A percentile compares a stretch with the other conserved stretches of the same genome.
Evolutionary conservation across 148 eudicot species (phyloP).

Genomic region (Chenopodium album): DNA sequence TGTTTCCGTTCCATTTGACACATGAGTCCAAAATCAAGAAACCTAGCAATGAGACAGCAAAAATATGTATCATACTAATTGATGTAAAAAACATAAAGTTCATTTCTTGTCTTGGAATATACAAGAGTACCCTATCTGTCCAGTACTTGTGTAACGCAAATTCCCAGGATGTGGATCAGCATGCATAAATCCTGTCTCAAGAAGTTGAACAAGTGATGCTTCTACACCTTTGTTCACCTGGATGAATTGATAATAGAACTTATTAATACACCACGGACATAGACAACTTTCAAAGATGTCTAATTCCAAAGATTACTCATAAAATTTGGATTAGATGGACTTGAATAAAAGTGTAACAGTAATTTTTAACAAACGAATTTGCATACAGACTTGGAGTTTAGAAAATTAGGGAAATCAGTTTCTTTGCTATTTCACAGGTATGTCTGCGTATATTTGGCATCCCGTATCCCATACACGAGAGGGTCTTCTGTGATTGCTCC

Average conservation of each 20-base stretch:
- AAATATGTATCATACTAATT: constrained; percentile 2
- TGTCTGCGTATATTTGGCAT: background rate
- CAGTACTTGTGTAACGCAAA: constrained; percentile 75
- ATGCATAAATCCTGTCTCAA: constrained; percentile 93
- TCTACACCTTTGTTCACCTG: constrained; percentile 94
- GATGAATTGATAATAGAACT: background rate
- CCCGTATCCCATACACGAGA: background rate
- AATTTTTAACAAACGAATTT: background rate
- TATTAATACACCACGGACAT: background rate
- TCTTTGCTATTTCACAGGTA: background rate
- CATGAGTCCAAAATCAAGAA: constrained; percentile 93
- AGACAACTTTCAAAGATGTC: background rate
- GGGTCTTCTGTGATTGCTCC: background rate
- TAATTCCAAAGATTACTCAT: background rate
- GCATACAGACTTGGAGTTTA: background rate
- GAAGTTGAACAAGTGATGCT: constrained; percentile 85
- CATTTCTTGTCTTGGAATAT: background rate
- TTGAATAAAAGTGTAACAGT: background rate
- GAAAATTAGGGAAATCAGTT: background rate
- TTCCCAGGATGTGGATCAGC: constrained; percentile 99
- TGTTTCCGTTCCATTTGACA: constrained; percentile 97
- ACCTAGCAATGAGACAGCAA: constrained; percentile 41
- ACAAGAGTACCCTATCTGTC: constrained; percentile 70
- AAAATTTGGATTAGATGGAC: background rate
- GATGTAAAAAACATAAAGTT: background rate